Evolutionary conservation across 139 green algal genomes (phyloP).

Genomic region (Tetradesmus lagerheimii): DNA sequence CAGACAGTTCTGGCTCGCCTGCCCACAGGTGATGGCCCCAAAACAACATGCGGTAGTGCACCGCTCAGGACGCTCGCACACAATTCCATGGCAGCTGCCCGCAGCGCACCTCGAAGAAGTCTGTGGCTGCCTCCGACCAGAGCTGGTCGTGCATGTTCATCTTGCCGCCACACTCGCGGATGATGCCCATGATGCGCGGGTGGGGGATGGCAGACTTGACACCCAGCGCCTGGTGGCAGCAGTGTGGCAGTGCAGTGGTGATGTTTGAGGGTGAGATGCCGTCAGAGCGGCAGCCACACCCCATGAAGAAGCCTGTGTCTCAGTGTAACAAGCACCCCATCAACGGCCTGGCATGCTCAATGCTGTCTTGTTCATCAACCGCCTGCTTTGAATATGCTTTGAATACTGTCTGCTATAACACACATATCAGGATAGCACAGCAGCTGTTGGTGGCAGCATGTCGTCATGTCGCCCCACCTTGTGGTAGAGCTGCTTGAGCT

Average conservation of each 20-base stretch:
- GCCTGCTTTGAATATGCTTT: neutral
- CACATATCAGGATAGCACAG: neutral
- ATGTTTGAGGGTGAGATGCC: no score
- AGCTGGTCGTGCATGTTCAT: constrained; percentile 97
- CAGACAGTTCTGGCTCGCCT: no score
- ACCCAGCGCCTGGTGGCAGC: constrained; percentile 83
- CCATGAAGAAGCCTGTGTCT: no score
- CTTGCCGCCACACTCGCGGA: constrained; percentile 98
- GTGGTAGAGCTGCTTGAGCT: constrained; percentile 88
- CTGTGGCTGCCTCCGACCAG: constrained; percentile 93
- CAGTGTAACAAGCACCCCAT: no score
- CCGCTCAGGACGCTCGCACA: no score
- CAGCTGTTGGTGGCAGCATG: neutral
- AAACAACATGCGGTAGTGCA: no score
- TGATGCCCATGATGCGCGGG: constrained; percentile 97
- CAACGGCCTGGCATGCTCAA: no score
- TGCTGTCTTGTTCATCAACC: no score
- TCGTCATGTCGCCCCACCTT: neutral
- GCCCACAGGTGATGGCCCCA: no score
- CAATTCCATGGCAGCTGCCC: neutral
- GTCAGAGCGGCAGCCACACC: neutral
- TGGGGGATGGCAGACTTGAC: constrained; percentile 98
- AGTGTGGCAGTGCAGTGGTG: no score
- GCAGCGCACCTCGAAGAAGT: constrained; percentile 96
- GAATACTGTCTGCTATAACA: no score